Evolutionary conservation across 495 filamentous ascomycete genomes (phyloP).

Genomic region (Neurospora sp.): DNA sequence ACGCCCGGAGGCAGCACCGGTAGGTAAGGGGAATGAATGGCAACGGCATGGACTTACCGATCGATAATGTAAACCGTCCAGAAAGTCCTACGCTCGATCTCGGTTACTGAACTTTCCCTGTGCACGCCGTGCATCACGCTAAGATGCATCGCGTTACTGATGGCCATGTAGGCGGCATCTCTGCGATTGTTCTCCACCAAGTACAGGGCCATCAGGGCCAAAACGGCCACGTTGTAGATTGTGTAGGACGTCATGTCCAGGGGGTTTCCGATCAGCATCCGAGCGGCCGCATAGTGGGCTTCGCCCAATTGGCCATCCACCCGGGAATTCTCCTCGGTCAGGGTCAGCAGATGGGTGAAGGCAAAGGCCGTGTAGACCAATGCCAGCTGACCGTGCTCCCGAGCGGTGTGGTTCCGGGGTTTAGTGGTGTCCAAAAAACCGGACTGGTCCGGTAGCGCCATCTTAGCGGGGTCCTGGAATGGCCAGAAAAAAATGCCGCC

Average conservation of each 20-base stretch:
- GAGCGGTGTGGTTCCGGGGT: background rate
- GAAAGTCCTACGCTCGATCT: constrained; percentile 25
- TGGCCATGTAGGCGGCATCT: constrained; percentile 27
- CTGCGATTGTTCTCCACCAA: constrained; percentile 30
- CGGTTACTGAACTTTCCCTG: constrained; percentile 17
- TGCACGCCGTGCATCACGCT: constrained; percentile 28
- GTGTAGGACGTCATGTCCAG: constrained; percentile 22
- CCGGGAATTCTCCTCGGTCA: constrained; percentile 6
- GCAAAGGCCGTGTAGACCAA: constrained; percentile 24
- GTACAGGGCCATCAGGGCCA: constrained; percentile 30
- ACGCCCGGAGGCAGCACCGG: background rate
- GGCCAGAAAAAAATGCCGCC: constrained; percentile 33
- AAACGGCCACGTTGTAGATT: constrained; percentile 20
- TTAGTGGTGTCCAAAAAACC: background rate
- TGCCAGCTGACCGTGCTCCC: constrained; percentile 13
- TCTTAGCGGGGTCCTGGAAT: constrained; percentile 9
- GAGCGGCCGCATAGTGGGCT: constrained; percentile 24
- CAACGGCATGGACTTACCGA: constrained; percentile 14
- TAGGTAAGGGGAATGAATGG: background rate
- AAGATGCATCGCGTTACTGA: constrained; percentile 27
- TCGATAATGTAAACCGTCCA: constrained; percentile 36
- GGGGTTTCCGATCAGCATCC: constrained; percentile 24
- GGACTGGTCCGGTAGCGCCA: constrained; percentile 1
- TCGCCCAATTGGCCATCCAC: constrained; percentile 18
- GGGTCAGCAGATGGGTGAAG: constrained; percentile 12